Evolutionary conservation across 176 grass and related monocot genomes (phyloP), one percentile per base, ranked within the genome.

Genomic region (Chloris gayana): DNA sequence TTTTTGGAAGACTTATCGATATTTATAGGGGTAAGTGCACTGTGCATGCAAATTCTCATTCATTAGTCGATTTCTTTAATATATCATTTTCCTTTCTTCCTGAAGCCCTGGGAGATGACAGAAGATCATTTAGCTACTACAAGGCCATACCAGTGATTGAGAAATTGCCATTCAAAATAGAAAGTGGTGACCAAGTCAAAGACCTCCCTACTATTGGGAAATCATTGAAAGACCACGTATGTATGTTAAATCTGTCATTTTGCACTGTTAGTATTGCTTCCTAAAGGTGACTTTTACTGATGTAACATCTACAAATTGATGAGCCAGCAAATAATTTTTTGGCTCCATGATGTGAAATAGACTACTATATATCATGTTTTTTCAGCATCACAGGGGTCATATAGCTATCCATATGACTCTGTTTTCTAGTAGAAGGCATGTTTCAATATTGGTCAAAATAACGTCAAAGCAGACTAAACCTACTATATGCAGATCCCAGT

Each of bases 51-150:
- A 76, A 62, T 70, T 9, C 27, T 80, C 31, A 49, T 80, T 13
- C 29, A 29, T 45, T 70, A 24, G 15, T 76, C 17, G 3, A 33
- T 62, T 77, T 4, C 37, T 70, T 71, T 74, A 61, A 70, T 32
- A 49, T 59, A 35, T 51, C 64, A 22, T 59, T 67, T 82, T 75
- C 85, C 22, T 9, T 38, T 14, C 27, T 75, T n/a, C 60, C 34
- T 82, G 53, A 86, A 98, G 95, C 92, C 33, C 75, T 98, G 58
- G 95, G 95, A 89, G 95, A 98, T 73, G 95, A 98, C 75, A 84
- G 90, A 41, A 91, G 95, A 86, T 98, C 92, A 37, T 95, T 98
- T 87, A 98, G 92, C 84, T 98, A 98, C 77, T 91, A 98, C 88
- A 98, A 98, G 71, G 92, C 95, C 60, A 98, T 95, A 78, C 90